phyloP scores from a whole-genome alignment of 352 stramenopile species.

The Blastocystis sp. region DNA sequence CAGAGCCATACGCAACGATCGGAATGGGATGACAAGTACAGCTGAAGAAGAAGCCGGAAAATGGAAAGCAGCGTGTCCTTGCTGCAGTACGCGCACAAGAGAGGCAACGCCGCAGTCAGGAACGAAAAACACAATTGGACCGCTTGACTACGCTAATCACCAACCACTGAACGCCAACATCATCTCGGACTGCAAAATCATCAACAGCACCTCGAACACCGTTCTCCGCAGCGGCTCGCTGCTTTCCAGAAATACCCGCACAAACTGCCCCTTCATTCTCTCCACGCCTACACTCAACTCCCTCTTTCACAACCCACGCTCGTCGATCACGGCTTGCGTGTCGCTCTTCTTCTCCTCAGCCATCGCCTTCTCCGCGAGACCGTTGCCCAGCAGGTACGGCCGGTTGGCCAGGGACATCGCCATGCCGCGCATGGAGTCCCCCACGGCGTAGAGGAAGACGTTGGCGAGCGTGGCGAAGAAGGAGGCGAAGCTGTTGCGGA shows the following conservation, averaged over 20 bases:
- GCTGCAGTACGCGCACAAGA: neutral
- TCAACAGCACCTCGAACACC: constrained; percentile 2
- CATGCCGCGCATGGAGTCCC: constrained; percentile 48
- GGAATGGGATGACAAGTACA: constrained; percentile 31
- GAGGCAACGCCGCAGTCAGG: neutral
- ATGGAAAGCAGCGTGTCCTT: constrained; percentile 6
- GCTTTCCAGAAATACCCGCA: neutral
- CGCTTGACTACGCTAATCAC: neutral
- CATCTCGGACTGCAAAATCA: constrained; percentile 36
- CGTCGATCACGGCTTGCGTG: constrained; percentile 50
- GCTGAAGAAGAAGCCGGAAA: neutral
- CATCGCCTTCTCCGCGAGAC: neutral
- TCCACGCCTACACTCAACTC: neutral
- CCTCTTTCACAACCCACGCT: neutral
- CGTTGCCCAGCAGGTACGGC: constrained; percentile 9
- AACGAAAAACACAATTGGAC: constrained; percentile 36
- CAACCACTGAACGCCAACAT: neutral
- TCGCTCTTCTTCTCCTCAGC: constrained; percentile 15
- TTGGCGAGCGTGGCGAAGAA: neutral
- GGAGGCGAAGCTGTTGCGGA: neutral
- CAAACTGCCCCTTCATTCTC: constrained; percentile 17
- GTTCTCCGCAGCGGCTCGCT: neutral
- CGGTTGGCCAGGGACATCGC: constrained; percentile 46
- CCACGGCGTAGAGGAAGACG: constrained; percentile 22
- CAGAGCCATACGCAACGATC: constrained; percentile 31